Conservation (phyloP, 2,329 filamentous ascomycete genomes). For the Diaporthe caulivora region DNA sequence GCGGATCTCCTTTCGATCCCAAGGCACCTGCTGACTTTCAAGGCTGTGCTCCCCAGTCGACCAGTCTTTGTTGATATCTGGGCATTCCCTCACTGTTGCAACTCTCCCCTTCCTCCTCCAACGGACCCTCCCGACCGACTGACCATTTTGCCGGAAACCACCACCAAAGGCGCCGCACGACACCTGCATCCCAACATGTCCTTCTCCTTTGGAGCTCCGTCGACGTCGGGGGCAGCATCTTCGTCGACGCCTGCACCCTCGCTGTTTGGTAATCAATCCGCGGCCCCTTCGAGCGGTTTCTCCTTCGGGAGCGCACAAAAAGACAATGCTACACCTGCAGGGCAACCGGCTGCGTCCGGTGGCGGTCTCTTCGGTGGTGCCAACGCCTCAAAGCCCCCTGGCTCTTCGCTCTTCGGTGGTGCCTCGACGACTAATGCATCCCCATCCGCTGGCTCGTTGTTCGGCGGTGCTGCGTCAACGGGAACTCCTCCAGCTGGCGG, state of each 20-base stretch:
- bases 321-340: conserved; percentile 30
- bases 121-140: neutral
- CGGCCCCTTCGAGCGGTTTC: conserved; percentile 47
- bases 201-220: conserved; percentile 47
- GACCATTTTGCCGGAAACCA: too few species aligned
- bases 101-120: neutral
- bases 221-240: conserved; percentile 53
- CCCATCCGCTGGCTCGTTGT: conserved; percentile 47
- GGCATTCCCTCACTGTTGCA: neutral
- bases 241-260: conserved; percentile 55
- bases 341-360: conserved; percentile 40
- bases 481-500: conserved; percentile 46
- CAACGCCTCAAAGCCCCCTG: conserved; percentile 27
- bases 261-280: conserved; percentile 53
- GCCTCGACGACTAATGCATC: conserved; percentile 45
- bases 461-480: conserved; percentile 46
- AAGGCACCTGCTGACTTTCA: conserved; percentile 3
- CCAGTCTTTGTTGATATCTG: neutral
- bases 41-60: neutral
- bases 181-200: conserved; percentile 38
- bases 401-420: conserved; percentile 30
- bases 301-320: conserved; percentile 53
- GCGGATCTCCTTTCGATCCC: neutral
- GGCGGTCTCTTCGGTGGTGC: conserved; percentile 50
- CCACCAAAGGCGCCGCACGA: neutral